Evolutionary conservation across 2,329 filamentous ascomycete species (phyloP).

Genomic region (Neofusicoccum parvum): DNA sequence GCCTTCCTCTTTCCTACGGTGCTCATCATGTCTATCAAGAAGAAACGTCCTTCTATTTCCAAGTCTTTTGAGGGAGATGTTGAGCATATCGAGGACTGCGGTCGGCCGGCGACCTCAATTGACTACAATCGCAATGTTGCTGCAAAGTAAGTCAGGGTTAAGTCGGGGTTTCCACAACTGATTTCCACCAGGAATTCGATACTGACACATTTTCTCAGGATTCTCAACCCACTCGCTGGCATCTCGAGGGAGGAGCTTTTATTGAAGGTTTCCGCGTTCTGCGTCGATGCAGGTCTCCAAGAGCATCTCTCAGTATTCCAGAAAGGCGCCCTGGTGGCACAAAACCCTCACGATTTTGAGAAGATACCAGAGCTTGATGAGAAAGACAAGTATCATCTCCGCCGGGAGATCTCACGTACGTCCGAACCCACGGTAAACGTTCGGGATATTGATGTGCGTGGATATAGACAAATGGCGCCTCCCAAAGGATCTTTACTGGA

Average conservation of each 20-base stretch:
- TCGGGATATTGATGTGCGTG: not conserved
- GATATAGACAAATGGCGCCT: conserved; percentile 63
- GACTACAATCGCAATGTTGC: conserved; percentile 37
- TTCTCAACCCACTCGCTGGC: conserved; percentile 60
- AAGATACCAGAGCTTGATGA: conserved; percentile 62
- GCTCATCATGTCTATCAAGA: conserved; percentile 22
- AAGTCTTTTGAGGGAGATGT: conserved; percentile 7
- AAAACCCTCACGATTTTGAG: conserved; percentile 66
- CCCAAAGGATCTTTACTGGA: conserved; percentile 64
- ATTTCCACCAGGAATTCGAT: not conserved
- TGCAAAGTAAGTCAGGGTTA: conserved; percentile 29
- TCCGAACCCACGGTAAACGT: conserved; percentile 64
- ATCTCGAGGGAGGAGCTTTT: conserved; percentile 55
- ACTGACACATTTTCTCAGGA: conserved; percentile 38
- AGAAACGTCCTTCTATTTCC: conserved; percentile 9
- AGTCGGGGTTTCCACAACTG: too few species aligned
- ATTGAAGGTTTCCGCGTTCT: conserved; percentile 62
- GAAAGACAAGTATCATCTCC: conserved; percentile 62
- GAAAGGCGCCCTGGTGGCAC: conserved; percentile 73
- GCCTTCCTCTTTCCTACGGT: conserved; percentile 22
- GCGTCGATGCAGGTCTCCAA: conserved; percentile 58
- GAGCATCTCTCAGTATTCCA: conserved; percentile 62
- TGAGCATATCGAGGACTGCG: conserved; percentile 23
- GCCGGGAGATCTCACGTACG: conserved; percentile 55
- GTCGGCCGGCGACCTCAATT: conserved; percentile 1